These are phyloP conservation scores for Apostasia ramifera DNA, from an alignment of 106 monocot species.

Conservation along the genomic window DNA sequence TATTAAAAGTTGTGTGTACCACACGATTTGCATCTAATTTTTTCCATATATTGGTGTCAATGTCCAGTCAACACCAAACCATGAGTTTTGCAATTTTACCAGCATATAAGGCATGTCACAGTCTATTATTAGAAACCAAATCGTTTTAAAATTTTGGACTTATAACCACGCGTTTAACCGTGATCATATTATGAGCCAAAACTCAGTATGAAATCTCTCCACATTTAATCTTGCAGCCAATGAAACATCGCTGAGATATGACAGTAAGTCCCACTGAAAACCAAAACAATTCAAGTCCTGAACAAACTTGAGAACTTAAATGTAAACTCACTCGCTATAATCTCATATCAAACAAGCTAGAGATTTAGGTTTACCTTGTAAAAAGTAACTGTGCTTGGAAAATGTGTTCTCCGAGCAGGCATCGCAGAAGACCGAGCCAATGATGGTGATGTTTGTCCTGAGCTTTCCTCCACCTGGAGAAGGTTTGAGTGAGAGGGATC, in stretches of 20 bases:
- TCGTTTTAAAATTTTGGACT: too few species aligned
- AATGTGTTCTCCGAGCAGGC: conserved; percentile 78
- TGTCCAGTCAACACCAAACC: too few species aligned
- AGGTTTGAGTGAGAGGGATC: background rate
- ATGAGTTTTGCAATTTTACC: too few species aligned
- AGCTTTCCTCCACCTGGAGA: background rate
- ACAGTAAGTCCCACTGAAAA: background rate
- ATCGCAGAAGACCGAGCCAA: conserved; percentile 89
- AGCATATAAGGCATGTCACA: too few species aligned
- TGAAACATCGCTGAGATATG: too few species aligned
- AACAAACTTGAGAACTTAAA: background rate
- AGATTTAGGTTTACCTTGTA: conserved; percentile 34
- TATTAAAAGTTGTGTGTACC: too few species aligned
- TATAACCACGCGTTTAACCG: too few species aligned
- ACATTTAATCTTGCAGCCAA: background rate
- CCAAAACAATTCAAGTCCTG: background rate
- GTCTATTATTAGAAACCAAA: too few species aligned
- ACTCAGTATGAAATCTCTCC: too few species aligned
- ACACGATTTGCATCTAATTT: too few species aligned
- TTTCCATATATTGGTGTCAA: too few species aligned
- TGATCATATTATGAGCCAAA: too few species aligned
- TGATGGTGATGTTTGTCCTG: conserved; percentile 38
- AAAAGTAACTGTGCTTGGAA: conserved; percentile 88
- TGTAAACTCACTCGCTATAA: background rate
- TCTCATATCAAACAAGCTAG: background rate